Evolutionary conservation across 306 rosid genomes (phyloP).

Genomic region (Vigna reflexopilosa): DNA sequence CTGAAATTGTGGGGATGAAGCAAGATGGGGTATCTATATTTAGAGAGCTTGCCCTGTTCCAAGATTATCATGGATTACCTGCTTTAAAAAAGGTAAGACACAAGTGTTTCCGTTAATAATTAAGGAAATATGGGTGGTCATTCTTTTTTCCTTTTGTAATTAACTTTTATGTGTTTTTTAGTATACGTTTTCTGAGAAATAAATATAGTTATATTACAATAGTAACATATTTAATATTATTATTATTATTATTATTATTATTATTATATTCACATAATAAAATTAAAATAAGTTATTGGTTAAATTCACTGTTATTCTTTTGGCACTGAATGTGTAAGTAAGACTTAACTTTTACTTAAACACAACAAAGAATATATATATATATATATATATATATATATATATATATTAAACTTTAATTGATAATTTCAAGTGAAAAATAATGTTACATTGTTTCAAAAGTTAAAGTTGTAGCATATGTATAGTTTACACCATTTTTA

Average conservation of each 20-base stretch:
- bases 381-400: no score
- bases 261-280: neutral
- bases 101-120: neutral
- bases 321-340: no score
- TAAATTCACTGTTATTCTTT: neutral
- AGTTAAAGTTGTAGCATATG: no score
- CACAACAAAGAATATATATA: no score
- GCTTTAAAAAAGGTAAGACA: constrained; percentile 70
- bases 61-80: constrained; percentile 87
- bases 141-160: neutral
- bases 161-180: neutral
- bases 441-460: no score
- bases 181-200: neutral
- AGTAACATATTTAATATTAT: neutral
- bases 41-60: constrained; percentile 83
- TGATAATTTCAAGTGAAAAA: no score
- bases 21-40: constrained; percentile 65
- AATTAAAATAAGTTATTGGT: neutral
- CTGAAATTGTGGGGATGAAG: constrained; percentile 61
- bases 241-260: no score
- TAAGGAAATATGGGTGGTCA: neutral
- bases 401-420: no score
- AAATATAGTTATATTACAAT: neutral
- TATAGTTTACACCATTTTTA: no score
- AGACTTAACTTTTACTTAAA: no score